These are phyloP conservation scores for Hanseniaspora thailandica DNA, from an alignment of 805 yeast species.

Conservation along the genomic window DNA sequence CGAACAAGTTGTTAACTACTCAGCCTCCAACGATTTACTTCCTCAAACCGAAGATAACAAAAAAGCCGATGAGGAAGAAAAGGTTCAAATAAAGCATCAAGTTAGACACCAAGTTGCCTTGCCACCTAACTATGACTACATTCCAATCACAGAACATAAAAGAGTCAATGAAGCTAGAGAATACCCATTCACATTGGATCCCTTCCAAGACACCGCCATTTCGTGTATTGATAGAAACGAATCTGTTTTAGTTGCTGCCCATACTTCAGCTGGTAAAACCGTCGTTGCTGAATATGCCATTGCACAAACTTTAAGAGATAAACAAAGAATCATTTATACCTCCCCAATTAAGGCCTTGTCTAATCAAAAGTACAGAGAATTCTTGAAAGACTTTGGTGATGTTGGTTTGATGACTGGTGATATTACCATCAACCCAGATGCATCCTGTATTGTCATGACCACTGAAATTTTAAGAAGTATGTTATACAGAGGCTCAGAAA, in stretches of 20 bases:
- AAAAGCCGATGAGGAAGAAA: conserved; percentile 30
- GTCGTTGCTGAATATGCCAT: conserved; percentile 96
- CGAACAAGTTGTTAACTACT: conserved; percentile 80
- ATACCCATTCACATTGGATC: conserved; percentile 88
- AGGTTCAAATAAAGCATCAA: conserved; percentile 72
- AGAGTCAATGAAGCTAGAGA: conserved; percentile 69
- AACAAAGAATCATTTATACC: conserved; percentile 88
- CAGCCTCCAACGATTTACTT: conserved; percentile 64
- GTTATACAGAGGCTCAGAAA: conserved; percentile 94
- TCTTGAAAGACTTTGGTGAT: conserved; percentile 72
- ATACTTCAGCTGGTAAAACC: conserved; percentile 93
- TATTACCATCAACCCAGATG: conserved; percentile 96
- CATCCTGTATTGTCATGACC: conserved; percentile 96
- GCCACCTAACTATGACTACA: conserved; percentile 81
- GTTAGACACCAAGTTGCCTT: conserved; percentile 96
- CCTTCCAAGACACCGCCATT: conserved; percentile 93
- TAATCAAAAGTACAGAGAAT: conserved; percentile 86
- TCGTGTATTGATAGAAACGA: conserved; percentile 92
- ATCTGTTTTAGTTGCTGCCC: conserved; percentile 93
- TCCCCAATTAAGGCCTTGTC: conserved; percentile 92
- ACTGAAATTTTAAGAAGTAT: conserved; percentile 94
- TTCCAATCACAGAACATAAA: conserved; percentile 79
- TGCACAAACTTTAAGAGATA: conserved; percentile 83
- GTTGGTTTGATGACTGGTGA: conserved; percentile 95
- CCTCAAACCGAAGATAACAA: conserved; percentile 21